Conservation (phyloP, 768 basidiomycete species). For the Rubroboletus satanas region DNA sequence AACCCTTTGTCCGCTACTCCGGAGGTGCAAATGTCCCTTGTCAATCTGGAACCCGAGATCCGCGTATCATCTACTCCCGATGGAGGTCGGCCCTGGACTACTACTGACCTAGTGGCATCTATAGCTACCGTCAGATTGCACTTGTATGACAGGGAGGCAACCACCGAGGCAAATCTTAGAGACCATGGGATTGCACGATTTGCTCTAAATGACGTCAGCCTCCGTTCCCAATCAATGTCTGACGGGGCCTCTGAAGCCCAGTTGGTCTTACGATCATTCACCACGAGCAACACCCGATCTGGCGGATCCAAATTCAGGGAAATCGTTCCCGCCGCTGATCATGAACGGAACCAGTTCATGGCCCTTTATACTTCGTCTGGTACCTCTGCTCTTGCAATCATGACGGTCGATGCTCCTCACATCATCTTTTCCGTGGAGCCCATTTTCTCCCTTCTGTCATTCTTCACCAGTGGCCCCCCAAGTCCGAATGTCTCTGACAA, state of each 20-base stretch:
- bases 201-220: conserved; percentile 71
- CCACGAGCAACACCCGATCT: conserved; percentile 82
- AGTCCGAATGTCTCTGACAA: conserved; percentile 15
- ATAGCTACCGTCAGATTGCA: conserved; percentile 76
- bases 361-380: conserved; percentile 79
- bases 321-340: conserved; percentile 88
- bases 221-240: conserved; percentile 77
- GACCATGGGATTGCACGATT: conserved; percentile 83
- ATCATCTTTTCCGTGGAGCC: conserved; percentile 92
- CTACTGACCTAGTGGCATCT: conserved; percentile 68
- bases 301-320: conserved; percentile 86
- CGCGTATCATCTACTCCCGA: conserved; percentile 27
- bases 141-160: conserved; percentile 71
- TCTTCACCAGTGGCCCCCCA: conserved; percentile 63
- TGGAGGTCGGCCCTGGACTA: conserved; percentile 48
- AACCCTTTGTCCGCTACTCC: not conserved
- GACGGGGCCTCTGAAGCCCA: conserved; percentile 87
- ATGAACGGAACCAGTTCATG: conserved; percentile 91
- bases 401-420: conserved; percentile 89
- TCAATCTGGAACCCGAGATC: conserved; percentile 54
- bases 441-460: conserved; percentile 81
- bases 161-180: conserved; percentile 52
- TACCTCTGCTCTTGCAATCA: conserved; percentile 63
- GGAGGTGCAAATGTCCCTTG: conserved; percentile 2
- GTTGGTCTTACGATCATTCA: conserved; percentile 84